Conservation (phyloP, 805 yeast species). For the Candida khao-thaluensis region DNA sequence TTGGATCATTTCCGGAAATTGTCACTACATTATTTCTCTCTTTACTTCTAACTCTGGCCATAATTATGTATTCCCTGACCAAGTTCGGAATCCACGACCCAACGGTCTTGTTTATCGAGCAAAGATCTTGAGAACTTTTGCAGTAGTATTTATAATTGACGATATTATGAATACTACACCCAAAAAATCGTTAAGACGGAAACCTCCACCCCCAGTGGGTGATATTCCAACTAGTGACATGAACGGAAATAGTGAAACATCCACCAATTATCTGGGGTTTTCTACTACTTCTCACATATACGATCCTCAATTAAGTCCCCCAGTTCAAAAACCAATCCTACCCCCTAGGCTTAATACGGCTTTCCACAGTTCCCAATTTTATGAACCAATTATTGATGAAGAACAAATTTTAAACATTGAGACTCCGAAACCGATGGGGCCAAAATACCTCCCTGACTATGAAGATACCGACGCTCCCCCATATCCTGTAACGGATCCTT, state of each 20-base stretch:
- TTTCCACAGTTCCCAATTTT: neutral
- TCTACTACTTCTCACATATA: neutral
- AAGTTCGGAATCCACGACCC: neutral
- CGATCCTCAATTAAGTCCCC: constrained; percentile 1
- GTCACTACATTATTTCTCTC: no score
- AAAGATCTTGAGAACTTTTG: constrained; percentile 1
- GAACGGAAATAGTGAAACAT: neutral
- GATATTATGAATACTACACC: constrained; percentile 11
- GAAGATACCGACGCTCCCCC: constrained; percentile 14
- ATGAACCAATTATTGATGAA: constrained; percentile 7
- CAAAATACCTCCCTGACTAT: constrained; percentile 38
- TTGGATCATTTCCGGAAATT: no score
- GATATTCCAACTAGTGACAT: neutral
- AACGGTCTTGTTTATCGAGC: constrained; percentile 6
- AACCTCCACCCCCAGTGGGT: constrained; percentile 23
- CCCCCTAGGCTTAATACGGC: neutral
- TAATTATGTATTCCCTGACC: no score
- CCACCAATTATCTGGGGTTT: constrained; percentile 1
- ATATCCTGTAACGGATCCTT: constrained; percentile 13
- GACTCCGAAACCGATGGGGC: constrained; percentile 39
- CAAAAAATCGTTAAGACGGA: constrained; percentile 23
- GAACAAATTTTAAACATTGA: constrained; percentile 8
- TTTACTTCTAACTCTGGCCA: no score
- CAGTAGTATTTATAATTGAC: neutral
- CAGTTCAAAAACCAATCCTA: neutral